Evolutionary conservation across 1,284 basidiomycete species (phyloP), one percentile per base, ranked within the genome.

Genomic region (Malassezia yamatoensis): DNA sequence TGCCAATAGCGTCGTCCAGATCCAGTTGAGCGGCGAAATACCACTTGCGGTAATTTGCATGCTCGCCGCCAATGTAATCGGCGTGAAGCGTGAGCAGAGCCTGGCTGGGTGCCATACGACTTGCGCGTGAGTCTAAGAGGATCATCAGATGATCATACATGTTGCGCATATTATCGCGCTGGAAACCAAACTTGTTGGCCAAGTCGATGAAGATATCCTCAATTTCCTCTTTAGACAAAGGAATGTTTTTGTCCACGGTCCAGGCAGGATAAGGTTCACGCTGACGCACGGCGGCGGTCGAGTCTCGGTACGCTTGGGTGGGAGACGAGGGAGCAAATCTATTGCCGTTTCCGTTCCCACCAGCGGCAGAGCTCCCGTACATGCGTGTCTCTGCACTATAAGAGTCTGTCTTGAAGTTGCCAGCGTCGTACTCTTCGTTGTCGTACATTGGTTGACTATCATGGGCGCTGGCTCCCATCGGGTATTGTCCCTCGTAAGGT

Each of bases 1-100:
- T 83, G 44, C 94, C 94, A 58, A 98, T 86, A 50, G 91, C 93
- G 69, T 98, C 93, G 78, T 99, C 94, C 41, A 98, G 84, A 76
- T 98, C 91, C 61, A 99, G 86, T 77, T 99, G 93, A 21, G 93
- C 91, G 16, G 93, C 94, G 78, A 98, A 99, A 79, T 99, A 99
- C 93, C 94, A 98, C 66, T 74, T 74, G 45, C 74, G 72, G 64
- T 76, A 76, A 60, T 76, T 76, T 40, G 72, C 73, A 52, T 76
- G 74, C 62, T 76, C 88, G 4, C 94, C 93, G 48, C 94, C 94
- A 73, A 99, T 96, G 77, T 96, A 98, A 77, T 98, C 93, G 59
- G 93, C 91, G 74, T 99, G 93, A 7, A 99, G 81, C 0, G 93
- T 96, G 94, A 81, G 1, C 45, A 74, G 61, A 3, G 93, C 93